phyloP scores from a whole-genome alignment of 1,139 yeast species.

The Hyphopichia khmerensis region DNA sequence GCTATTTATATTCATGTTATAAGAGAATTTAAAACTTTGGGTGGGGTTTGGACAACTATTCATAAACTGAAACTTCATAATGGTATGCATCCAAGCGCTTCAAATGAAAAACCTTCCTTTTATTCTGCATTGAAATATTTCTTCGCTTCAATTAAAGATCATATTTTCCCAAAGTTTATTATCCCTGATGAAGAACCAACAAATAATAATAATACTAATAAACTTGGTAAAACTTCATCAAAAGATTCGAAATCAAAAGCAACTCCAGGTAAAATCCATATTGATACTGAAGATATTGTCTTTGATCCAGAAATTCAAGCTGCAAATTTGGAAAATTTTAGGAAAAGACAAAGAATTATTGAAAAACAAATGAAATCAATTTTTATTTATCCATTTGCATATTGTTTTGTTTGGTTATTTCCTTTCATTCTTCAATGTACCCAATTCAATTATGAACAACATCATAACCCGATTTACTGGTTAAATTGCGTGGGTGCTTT shows the following conservation, averaged over 20 bases:
- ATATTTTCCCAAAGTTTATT: conserved; percentile 27
- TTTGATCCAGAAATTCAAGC: conserved; percentile 48
- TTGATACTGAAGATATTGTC: conserved; percentile 8
- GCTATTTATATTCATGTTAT: conserved; percentile 75
- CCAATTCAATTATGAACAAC: conserved; percentile 50
- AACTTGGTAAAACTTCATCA: conserved; percentile 3
- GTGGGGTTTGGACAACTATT: conserved; percentile 43
- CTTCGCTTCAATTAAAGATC: conserved; percentile 19
- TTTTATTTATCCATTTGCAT: conserved; percentile 82
- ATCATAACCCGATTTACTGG: conserved; percentile 60
- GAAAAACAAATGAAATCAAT: conserved; percentile 78
- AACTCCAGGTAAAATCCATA: conserved; percentile 1
- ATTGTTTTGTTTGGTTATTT: conserved; percentile 74
- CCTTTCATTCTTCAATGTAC: conserved; percentile 74
- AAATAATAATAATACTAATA: conserved; percentile 2
- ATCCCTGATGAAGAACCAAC: conserved; percentile 21
- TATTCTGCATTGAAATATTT: conserved; percentile 36
- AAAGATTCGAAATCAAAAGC: conserved; percentile 1
- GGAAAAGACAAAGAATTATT: conserved; percentile 61
- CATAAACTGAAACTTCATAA: conserved; percentile 14
- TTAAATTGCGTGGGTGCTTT: conserved; percentile 66
- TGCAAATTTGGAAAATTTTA: conserved; percentile 60
- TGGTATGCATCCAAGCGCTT: conserved; percentile 6
- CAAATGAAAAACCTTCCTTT: conserved; percentile 31
- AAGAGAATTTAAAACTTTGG: conserved; percentile 53